These are phyloP conservation scores for Saraca asoca DNA, from an alignment of 331 rosid genomes.

Conservation along the genomic window DNA sequence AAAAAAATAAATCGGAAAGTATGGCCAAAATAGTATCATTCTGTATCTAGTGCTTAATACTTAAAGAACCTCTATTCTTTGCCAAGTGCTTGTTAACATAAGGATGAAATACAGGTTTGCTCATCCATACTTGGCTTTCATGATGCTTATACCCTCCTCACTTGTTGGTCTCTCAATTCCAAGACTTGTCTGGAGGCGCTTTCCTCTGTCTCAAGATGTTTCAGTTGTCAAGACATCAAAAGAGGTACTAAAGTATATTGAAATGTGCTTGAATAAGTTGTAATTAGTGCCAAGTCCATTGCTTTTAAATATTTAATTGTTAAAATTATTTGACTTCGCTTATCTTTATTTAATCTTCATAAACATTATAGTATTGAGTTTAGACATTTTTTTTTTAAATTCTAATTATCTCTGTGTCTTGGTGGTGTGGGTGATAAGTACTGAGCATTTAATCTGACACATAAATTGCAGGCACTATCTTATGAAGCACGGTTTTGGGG, in stretches of 20 bases:
- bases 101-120: slow-evolving; percentile 72
- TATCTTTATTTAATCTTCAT: too few species aligned
- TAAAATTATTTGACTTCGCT: too few species aligned
- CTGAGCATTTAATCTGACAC: slow-evolving; percentile 32
- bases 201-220: slow-evolving; percentile 70
- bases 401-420: too few species aligned
- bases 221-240: slow-evolving; percentile 53
- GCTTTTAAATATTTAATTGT: background rate
- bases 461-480: slow-evolving; percentile 60
- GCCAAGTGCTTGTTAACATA: slow-evolving; percentile 28
- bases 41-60: slow-evolving; percentile 3
- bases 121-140: slow-evolving; percentile 85
- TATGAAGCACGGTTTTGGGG: slow-evolving; percentile 97
- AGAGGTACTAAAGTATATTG: slow-evolving; percentile 57
- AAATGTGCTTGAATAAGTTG: slow-evolving; percentile 23
- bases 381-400: too few species aligned
- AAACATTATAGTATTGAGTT: too few species aligned
- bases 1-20: background rate
- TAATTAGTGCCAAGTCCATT: slow-evolving; percentile 9
- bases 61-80: too few species aligned
- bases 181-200: slow-evolving; percentile 60
- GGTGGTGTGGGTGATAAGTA: background rate
- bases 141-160: slow-evolving; percentile 85
- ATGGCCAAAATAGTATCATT: slow-evolving; percentile 5
- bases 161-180: slow-evolving; percentile 84